Base-by-base conservation (phyloP, 1,284 basidiomycete genomes). In the Papiliotrema nemorosa region DNA sequence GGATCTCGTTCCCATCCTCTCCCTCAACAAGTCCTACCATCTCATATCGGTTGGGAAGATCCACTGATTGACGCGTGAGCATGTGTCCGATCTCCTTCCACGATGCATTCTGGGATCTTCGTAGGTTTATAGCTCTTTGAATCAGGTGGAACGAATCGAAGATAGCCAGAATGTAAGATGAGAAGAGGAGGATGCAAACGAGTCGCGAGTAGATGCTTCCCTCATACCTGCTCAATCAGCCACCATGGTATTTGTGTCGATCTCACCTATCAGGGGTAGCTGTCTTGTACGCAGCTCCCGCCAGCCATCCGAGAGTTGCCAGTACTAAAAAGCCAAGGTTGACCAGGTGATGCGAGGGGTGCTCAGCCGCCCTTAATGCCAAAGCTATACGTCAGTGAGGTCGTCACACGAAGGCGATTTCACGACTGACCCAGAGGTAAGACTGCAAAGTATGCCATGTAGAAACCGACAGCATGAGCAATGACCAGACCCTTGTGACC, bases 371-470 rank as follows among this genome's bases (percentile, higher is more conserved):
- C 31, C 67, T 57, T 9, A 72, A 59, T 1, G 63, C 65, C 36
- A 72, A 57, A 24, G 60, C 69, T 72, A 48, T 16, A 7, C 24
- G 24, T 38, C 10, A 37, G 33, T 36, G 29, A 12, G 18, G 41
- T 39, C 21, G 5, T 20, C 46, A 3, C 22, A 1, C 25, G 21
- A 12, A 26, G 3, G n/a, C n/a, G n/a, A n/a, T n/a, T n/a, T n/a
- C n/a, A n/a, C n/a, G 29, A 65, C 63, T 63, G 35, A 67, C 69
- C 52, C 16, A 71, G 55, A 3, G 71, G 71, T 9, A 73, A 53
- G 1, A 57, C 44, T 2, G 45, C 69, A 59, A 71, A 72, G 54
- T 70, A 73, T 14, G 70, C 67, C 10, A 54, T 31, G 3, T 52
- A 49, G 56, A 69, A 64, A 13, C 52, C 51, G 3, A 42, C 44